These are phyloP conservation scores for Pythium aquatile DNA, from an alignment of 352 stramenopile species.

Conservation along the genomic window DNA sequence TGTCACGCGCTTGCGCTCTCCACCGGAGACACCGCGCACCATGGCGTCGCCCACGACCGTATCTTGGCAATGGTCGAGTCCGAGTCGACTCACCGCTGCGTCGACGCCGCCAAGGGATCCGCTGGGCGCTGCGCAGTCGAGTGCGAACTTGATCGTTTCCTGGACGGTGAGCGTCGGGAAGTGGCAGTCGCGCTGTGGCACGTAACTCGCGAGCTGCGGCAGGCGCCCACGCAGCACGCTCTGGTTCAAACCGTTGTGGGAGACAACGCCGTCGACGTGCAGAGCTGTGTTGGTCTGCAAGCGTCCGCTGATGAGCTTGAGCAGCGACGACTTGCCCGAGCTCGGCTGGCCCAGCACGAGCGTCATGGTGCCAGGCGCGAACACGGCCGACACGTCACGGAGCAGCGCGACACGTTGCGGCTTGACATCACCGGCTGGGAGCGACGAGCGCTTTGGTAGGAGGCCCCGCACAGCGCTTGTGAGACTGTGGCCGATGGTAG, in stretches of 20 bases:
- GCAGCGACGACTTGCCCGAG: constrained; percentile 53
- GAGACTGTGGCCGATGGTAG: constrained; percentile 12
- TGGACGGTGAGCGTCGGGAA: constrained; percentile 47
- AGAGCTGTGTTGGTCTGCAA: constrained; percentile 45
- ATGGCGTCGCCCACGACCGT: constrained; percentile 66
- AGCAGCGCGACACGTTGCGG: constrained; percentile 38
- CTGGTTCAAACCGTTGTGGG: constrained; percentile 38
- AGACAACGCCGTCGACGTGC: constrained; percentile 34
- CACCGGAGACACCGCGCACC: constrained; percentile 64
- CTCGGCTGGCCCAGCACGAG: constrained; percentile 55
- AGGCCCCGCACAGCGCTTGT: background rate
- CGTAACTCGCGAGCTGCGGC: constrained; percentile 49
- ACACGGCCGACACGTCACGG: constrained; percentile 37
- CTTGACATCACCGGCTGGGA: constrained; percentile 19
- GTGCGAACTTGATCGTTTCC: constrained; percentile 56
- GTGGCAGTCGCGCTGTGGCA: constrained; percentile 48
- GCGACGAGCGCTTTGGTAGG: background rate
- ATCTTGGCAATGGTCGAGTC: constrained; percentile 58
- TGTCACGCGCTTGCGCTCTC: constrained; percentile 75
- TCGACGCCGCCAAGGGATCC: constrained; percentile 30
- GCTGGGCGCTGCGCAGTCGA: constrained; percentile 41
- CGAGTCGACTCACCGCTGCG: constrained; percentile 26
- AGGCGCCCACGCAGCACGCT: constrained; percentile 32
- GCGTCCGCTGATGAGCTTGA: constrained; percentile 54
- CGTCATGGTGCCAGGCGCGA: constrained; percentile 48